These are phyloP conservation scores for Inga leiocalycina DNA, from an alignment of 306 rosid species.

Conservation along the genomic window DNA sequence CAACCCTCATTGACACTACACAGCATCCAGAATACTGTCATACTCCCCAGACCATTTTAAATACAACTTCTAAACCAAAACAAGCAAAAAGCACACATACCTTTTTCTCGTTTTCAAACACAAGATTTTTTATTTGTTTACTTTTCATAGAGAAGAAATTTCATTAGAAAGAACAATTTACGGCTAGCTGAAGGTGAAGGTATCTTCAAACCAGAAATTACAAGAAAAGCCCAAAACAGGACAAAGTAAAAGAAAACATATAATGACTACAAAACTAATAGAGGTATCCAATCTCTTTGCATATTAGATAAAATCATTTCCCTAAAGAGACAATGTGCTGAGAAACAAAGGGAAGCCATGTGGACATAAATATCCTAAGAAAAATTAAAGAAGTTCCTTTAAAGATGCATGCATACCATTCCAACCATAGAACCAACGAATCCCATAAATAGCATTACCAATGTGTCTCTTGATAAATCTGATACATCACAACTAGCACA, in stretches of 20 bases:
- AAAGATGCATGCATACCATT: background rate
- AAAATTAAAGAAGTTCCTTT: background rate
- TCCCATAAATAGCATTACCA: background rate
- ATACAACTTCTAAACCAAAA: background rate
- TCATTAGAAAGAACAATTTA: background rate
- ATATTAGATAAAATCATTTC: background rate
- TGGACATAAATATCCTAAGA: background rate
- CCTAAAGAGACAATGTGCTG: background rate
- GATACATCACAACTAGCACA: background rate
- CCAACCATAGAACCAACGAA: background rate
- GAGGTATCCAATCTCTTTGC: background rate
- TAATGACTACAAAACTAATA: too few species aligned
- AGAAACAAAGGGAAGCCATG: background rate
- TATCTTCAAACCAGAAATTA: conserved; percentile 1
- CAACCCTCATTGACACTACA: background rate
- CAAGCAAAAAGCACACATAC: background rate
- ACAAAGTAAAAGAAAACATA: background rate
- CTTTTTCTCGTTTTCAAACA: background rate
- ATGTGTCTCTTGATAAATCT: background rate
- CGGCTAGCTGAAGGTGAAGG: background rate
- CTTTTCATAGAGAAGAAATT: background rate
- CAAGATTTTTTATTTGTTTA: background rate
- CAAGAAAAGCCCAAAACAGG: background rate
- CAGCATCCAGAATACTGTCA: background rate
- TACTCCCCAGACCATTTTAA: background rate